These are phyloP conservation scores for Maudiozyma bulderi DNA, from an alignment of 805 yeast species.

Conservation along the genomic window DNA sequence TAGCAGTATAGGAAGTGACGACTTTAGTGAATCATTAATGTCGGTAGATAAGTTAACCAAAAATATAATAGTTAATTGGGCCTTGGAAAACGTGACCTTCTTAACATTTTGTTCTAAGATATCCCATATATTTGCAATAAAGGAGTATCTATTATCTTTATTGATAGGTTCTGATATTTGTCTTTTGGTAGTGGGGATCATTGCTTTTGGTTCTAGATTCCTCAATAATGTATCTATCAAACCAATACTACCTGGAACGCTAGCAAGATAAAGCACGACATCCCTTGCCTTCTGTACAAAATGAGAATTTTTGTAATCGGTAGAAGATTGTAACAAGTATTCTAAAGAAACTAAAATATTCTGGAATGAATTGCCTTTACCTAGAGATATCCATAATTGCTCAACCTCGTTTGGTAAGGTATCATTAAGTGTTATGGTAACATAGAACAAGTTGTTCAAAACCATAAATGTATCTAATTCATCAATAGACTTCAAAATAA, in stretches of 20 bases:
- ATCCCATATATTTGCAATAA: conserved; percentile 61
- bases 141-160: conserved; percentile 46
- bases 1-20: conserved; percentile 58
- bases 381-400: conserved; percentile 93
- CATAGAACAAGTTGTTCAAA: conserved; percentile 68
- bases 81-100: conserved; percentile 73
- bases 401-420: conserved; percentile 79
- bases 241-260: conserved; percentile 42
- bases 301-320: conserved; percentile 57
- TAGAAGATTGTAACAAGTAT: conserved; percentile 56
- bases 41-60: conserved; percentile 69
- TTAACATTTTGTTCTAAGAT: conserved; percentile 46
- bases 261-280: conserved; percentile 62
- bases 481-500: conserved; percentile 47
- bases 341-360: conserved; percentile 67
- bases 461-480: conserved; percentile 56
- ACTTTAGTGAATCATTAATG: conserved; percentile 51
- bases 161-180: conserved; percentile 25
- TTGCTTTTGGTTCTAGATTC: conserved; percentile 71
- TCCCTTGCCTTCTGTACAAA: conserved; percentile 77
- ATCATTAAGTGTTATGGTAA: conserved; percentile 69
- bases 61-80: conserved; percentile 79
- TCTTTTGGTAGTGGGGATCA: conserved; percentile 66
- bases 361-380: conserved; percentile 54
- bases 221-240: conserved; percentile 53